A percentile compares a stretch with the other conserved stretches of the same genome.
These are phyloP conservation scores for Rubroboletus satanas DNA, from an alignment of 768 basidiomycete species.

Conservation along the genomic window DNA sequence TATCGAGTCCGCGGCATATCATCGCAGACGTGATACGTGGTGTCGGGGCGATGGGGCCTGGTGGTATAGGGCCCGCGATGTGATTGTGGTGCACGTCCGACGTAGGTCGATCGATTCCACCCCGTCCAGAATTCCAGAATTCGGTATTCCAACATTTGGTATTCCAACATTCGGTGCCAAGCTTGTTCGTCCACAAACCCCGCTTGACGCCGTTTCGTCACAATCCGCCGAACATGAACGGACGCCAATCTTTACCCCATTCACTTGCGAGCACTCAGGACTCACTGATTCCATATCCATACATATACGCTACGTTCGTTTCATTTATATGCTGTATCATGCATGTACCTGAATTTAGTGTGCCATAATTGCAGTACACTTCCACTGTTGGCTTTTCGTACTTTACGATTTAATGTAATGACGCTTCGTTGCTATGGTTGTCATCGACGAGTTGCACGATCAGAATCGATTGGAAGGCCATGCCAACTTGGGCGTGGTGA, in stretches of 20 bases:
- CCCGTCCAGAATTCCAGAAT: not conserved
- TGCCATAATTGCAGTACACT: not conserved
- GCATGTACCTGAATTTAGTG: not conserved
- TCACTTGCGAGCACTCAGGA: not conserved
- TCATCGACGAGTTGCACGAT: not conserved
- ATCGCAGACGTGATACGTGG: conserved; percentile 41
- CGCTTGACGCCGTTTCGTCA: not conserved
- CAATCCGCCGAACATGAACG: no score
- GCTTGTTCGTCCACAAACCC: not conserved
- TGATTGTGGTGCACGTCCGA: not conserved
- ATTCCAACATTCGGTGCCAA: not conserved
- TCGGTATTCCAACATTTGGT: not conserved
- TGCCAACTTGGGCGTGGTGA: not conserved
- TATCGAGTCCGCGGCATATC: conserved; percentile 19
- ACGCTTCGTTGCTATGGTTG: not conserved
- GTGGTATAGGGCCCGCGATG: not conserved
- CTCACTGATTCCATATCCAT: not conserved
- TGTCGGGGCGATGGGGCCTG: conserved; percentile 34
- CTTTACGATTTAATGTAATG: not conserved
- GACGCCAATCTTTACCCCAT: no score
- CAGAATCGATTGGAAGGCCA: not conserved
- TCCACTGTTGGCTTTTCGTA: not conserved
- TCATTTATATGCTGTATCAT: not conserved
- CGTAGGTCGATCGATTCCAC: not conserved
- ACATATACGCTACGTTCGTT: not conserved